A percentile compares a stretch with the other conserved stretches of the same genome.
Evolutionary conservation across 2,329 filamentous ascomycete species (phyloP).

Genomic region (Calonectria pteridis): DNA sequence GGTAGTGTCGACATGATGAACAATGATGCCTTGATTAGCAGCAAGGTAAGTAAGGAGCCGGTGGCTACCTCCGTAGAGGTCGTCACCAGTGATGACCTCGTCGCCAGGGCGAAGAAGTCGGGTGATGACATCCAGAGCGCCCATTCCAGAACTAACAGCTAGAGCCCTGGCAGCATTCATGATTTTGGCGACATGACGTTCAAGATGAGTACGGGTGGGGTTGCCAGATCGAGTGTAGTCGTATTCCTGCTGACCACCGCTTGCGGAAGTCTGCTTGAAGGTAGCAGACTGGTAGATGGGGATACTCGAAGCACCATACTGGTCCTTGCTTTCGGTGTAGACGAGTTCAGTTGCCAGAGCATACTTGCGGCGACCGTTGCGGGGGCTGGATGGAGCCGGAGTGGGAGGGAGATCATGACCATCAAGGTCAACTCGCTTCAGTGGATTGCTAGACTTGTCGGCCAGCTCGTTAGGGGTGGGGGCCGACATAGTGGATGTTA

Average conservation of each 20-base stretch:
- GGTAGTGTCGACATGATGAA: slow-evolving; percentile 97
- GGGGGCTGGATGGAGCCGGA: slow-evolving; percentile 91
- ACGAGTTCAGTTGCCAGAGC: slow-evolving; percentile 96
- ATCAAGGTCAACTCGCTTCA: slow-evolving; percentile 79
- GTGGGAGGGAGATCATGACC: slow-evolving; percentile 91
- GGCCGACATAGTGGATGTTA: slow-evolving; percentile 34
- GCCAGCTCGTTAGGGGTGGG: slow-evolving; percentile 41
- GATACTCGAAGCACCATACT: slow-evolving; percentile 96
- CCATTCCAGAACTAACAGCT: slow-evolving; percentile 97
- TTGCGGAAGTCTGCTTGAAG: slow-evolving; percentile 91
- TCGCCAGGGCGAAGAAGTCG: slow-evolving; percentile 91
- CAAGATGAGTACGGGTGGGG: slow-evolving; percentile 94
- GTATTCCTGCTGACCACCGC: slow-evolving; percentile 86
- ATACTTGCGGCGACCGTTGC: slow-evolving; percentile 84
- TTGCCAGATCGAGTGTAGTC: slow-evolving; percentile 99
- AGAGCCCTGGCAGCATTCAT: slow-evolving; percentile 95
- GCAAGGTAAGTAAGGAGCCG: slow-evolving; percentile 92
- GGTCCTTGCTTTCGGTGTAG: slow-evolving; percentile 94
- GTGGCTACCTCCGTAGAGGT: slow-evolving; percentile 96
- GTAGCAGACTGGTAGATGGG: slow-evolving; percentile 99
- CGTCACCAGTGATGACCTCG: slow-evolving; percentile 96
- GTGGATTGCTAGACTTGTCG: slow-evolving; percentile 53
- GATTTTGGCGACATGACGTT: slow-evolving; percentile 97
- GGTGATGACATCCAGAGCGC: slow-evolving; percentile 95
- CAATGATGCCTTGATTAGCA: slow-evolving; percentile 89